These are phyloP conservation scores for Dipodascus geniculatus DNA, from an alignment of 805 yeast genomes.

Conservation along the genomic window DNA sequence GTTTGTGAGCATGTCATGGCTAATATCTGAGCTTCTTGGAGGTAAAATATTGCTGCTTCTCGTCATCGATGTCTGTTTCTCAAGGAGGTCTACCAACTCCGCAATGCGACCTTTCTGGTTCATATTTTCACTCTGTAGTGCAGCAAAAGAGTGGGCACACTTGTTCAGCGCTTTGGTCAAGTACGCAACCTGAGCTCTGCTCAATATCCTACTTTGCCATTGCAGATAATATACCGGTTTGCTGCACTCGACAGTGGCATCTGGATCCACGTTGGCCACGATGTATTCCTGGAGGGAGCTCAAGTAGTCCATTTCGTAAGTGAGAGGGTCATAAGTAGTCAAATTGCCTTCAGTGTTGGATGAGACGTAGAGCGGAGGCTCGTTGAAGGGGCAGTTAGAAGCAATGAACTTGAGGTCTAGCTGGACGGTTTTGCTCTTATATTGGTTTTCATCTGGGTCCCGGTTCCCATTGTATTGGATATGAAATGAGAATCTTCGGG, in stretches of 20 bases:
- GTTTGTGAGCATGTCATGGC: not conserved
- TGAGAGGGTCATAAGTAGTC: not conserved
- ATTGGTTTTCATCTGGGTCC: not conserved
- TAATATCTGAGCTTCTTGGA: not conserved
- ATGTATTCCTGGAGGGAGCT: not conserved
- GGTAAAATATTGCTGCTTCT: not conserved
- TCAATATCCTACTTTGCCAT: not conserved
- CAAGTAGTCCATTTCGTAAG: not conserved
- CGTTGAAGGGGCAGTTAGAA: not conserved
- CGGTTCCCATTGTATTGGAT: not conserved
- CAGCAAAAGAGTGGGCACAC: not conserved
- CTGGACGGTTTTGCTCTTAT: not conserved
- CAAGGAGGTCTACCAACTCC: not conserved
- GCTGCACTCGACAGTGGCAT: not conserved
- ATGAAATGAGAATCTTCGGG: not conserved
- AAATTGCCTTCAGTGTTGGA: not conserved
- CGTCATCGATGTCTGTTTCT: not conserved
- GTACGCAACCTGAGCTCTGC: not conserved
- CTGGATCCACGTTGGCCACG: not conserved
- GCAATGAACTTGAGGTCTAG: not conserved
- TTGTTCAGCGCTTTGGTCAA: not conserved
- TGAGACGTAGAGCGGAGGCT: not conserved
- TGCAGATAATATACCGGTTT: not conserved
- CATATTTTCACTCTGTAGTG: not conserved
- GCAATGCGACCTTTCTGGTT: not conserved